Conservation (phyloP, 2,329 filamentous ascomycete species). For the Aspergillus phoenicis region DNA sequence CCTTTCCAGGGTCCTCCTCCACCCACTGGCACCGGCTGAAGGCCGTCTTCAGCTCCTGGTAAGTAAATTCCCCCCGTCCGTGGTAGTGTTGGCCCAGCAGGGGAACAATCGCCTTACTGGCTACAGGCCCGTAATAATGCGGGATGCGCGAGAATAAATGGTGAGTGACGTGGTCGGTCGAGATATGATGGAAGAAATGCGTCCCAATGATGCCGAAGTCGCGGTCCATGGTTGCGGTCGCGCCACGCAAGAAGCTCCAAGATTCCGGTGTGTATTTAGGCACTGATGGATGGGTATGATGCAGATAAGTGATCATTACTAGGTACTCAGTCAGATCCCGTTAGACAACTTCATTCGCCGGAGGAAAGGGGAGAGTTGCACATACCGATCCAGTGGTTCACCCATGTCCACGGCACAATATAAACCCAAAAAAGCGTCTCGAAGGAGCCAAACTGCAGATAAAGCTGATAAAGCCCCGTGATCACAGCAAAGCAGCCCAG, state of each 20-base stretch:
- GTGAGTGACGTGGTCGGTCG: background rate
- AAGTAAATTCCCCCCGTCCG: background rate
- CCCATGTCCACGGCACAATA: background rate
- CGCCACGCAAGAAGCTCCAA: background rate
- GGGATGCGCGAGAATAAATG: background rate
- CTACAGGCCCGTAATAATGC: background rate
- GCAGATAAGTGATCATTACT: slow-evolving; percentile 1
- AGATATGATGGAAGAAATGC: background rate
- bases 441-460: background rate
- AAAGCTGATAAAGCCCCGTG: background rate
- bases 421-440: background rate
- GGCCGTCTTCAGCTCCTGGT: background rate
- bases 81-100: background rate
- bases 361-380: background rate
- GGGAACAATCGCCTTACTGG: background rate
- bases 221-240: background rate
- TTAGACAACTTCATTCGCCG: background rate
- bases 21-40: background rate
- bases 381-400: background rate
- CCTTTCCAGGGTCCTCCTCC: background rate
- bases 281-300: background rate
- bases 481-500: background rate
- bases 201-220: background rate
- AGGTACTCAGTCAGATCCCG: background rate
- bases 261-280: background rate